Evolutionary conservation across 371 early-diverging fungal species (phyloP), one percentile per base, ranked within the genome.

Genomic region (Sporodiniella umbellata): DNA sequence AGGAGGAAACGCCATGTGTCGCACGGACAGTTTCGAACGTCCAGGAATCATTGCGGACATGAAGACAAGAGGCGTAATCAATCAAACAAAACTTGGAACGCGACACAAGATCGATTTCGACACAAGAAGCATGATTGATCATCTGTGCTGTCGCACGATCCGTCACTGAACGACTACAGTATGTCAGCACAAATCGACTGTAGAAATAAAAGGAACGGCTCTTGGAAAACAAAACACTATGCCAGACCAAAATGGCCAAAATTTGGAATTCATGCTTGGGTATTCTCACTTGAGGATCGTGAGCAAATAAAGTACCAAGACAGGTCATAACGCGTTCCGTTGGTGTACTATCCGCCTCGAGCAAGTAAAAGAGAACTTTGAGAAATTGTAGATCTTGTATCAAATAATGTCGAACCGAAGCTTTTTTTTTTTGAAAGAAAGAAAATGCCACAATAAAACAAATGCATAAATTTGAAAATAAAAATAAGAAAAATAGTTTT

Each of bases 1-100:
- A 3, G 15, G 55, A 37, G 8, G 64, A 60, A 4, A 68, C 65
- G n/a, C 67, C 62, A 33, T 69, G 61, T 6, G 71, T 78, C 0
- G 66, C 64, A 2, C 70, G 58, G 6, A 81, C 65, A n/a, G 80
- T 85, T 56, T 87, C 87, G 65, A 89, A 89, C 0, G 87, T 84
- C 90, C 90, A 89, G 0, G 76, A 64, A 37, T 75, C 72, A 33
- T 75, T 75, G 1, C 76, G 58, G 0, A 66, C 68, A 28, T 69
- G 64, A 0, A 69, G 53, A 7, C 56, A 21, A 10, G 51, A 68
- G 26, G 68, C 70, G 17, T 65, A 51, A 21, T 69, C 66, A 14
- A 75, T 35, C 6, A 70, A 22, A 19, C 76, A 69, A 46, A 61
- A 68, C 24, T 58, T 61, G 2, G 76, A 62, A 11, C 66, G 54